Evolutionary conservation across 2,329 filamentous ascomycete species (phyloP), one percentile per base, ranked within the genome.

Genomic region (Chaetomium sp.): DNA sequence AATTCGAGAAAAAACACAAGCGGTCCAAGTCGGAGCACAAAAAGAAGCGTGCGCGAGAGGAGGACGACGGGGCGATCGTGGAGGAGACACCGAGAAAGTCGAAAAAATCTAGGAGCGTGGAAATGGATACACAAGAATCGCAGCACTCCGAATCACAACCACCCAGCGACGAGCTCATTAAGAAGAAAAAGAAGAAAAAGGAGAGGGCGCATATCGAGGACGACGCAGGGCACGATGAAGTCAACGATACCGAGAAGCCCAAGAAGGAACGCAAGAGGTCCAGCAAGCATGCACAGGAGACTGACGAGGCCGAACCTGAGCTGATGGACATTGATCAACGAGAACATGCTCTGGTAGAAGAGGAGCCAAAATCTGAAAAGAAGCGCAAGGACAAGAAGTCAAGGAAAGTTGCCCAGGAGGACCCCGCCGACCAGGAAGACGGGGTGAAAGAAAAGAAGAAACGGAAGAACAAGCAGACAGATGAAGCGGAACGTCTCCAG

Each of bases 41-140:
- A 46, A 76, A 76, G 68, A 78, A 78, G 68, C 72, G 75, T 44
- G 65, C 69, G 6, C 67, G 75, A 14, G 63, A 64, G 44, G 75
- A 77, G 49, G 74, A 77, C 33, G 74, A 77, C 41, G 64, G 62
- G 19, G 55, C 61, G 6, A 69, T 68, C 42, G 69, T 71, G 47
- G 65, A 67, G 38, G 75, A 78, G 57, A 75, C 66, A 71, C 76
- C 62, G 63, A 79, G 80, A 62, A 77, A 76, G 57, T 70, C 72
- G 52, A 76, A 77, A 43, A 64, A 65, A 52, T 57, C 70, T 71
- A 72, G 72, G 66, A 72, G 65, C 49, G 66, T 58, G 38, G 40
- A 54, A 40, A 36, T 32, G 14, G 52, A 41, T 12, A 40, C 43
- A 5, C 52, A 11, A 14, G 5, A 5, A 34, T 27, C 6, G 6